Base-by-base conservation (phyloP, 1,284 basidiomycete species). In the Trichosporon inkin region DNA sequence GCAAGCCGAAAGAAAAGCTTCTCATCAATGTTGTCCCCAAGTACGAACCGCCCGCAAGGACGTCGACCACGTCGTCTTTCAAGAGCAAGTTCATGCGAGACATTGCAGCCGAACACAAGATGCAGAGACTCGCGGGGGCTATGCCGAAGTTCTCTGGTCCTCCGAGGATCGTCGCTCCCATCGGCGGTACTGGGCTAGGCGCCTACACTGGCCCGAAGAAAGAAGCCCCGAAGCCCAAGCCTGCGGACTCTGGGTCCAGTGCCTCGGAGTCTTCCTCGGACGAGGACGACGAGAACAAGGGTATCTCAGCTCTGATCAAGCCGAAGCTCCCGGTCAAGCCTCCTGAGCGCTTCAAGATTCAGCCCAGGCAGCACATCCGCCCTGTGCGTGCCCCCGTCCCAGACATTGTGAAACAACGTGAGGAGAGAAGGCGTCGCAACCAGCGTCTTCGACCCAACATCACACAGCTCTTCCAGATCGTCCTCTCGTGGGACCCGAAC, bases 401-500 rank as follows among this genome's bases (percentile, higher is more conserved):
- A 37, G 74, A 80, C 56, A 58, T 53, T 19, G 36, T 61, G 8
- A 38, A 35, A 11, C 20, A 66, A 53, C 66, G 61, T 79, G 86
- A 62, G 65, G 78, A 81, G 40, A 81, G 82, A 60, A 82, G 83
- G 41, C 84, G 88, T 14, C 84, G 87, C 63, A 84, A 84, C 20
- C 85, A 85, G 66, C 85, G 92, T 11, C 82, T 93, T 66, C 87
- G 86, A 67, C 93, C 93, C 0, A 88, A 98, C 72, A 82, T 94
- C 34, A 85, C 86, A 13, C 82, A 82, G 13, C 84, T 99, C 19
- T 90, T 95, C 74, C 85, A 85, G 39, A 81, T 82, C n/a, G 82
- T 99, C 38, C 79, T 99, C 1, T 85, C 88, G 0, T 99, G 95
- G 95, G 82, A 90, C 74, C 92, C 92, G 62, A 82, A 87, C 55